Conservation (phyloP, 306 rosid genomes). For the Citrullus mucosospermus region DNA sequence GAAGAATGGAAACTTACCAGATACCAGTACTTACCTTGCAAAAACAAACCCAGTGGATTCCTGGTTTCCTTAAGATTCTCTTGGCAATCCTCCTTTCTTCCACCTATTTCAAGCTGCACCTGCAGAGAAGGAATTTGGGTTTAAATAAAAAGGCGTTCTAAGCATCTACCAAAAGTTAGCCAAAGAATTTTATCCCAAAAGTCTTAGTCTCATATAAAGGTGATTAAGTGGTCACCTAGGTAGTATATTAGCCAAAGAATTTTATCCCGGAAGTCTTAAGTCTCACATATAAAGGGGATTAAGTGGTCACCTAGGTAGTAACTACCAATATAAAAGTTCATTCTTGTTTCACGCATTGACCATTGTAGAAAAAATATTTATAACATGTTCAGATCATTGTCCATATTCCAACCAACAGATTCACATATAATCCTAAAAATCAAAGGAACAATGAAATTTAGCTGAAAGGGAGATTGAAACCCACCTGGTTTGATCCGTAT, state of each 20-base stretch:
- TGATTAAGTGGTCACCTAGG: background rate
- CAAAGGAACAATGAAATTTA: background rate
- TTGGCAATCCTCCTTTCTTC: background rate
- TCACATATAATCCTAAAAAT: background rate
- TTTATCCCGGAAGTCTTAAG: background rate
- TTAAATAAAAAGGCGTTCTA: background rate
- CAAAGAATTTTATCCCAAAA: background rate
- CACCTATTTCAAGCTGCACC: background rate
- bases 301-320: background rate
- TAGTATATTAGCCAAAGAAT: background rate
- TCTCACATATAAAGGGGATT: background rate
- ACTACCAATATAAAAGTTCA: background rate
- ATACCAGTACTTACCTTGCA: background rate
- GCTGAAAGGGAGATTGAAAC: no score
- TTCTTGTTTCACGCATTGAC: background rate
- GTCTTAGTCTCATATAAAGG: background rate
- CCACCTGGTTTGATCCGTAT: background rate
- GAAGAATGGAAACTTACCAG: background rate
- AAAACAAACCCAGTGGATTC: background rate
- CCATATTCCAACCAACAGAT: background rate
- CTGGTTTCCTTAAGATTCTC: background rate
- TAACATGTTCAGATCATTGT: background rate
- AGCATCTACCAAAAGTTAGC: background rate
- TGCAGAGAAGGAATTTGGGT: background rate
- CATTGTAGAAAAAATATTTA: background rate